Percentiles rank a stretch among this genome's conserved stretches.
Evolutionary conservation across 371 early-diverging fungal species (phyloP).

Genomic region (Nematocida ironsii): DNA sequence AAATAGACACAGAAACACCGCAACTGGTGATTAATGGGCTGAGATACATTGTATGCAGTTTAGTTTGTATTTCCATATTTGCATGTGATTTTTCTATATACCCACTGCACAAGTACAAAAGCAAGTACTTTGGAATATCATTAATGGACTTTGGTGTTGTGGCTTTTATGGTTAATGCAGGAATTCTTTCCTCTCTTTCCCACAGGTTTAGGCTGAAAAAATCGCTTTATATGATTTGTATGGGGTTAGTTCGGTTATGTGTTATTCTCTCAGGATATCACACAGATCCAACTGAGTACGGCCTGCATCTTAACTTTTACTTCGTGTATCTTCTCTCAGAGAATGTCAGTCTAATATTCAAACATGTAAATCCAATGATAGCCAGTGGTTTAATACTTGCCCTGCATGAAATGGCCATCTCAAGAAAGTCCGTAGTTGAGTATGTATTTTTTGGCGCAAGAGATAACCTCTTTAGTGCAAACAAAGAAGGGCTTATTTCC

Average conservation of each 20-base stretch:
- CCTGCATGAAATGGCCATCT: slow-evolving; percentile 34
- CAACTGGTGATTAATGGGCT: slow-evolving; percentile 18
- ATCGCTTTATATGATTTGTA: slow-evolving; percentile 32
- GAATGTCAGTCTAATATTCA: slow-evolving; percentile 33
- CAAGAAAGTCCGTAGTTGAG: neutral
- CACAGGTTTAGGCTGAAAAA: slow-evolving; percentile 29
- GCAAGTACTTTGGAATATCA: slow-evolving; percentile 58
- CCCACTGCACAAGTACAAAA: slow-evolving; percentile 59
- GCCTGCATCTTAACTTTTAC: slow-evolving; percentile 68
- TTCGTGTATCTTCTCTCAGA: slow-evolving; percentile 63
- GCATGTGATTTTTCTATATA: slow-evolving; percentile 65
- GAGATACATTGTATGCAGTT: slow-evolving; percentile 39
- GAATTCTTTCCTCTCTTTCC: slow-evolving; percentile 40
- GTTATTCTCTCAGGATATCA: slow-evolving; percentile 59
- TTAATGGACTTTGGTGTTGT: slow-evolving; percentile 70
- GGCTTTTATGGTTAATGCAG: slow-evolving; percentile 63
- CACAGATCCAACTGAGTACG: slow-evolving; percentile 67
- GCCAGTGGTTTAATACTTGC: slow-evolving; percentile 11
- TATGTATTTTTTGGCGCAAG: slow-evolving; percentile 45
- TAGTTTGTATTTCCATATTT: slow-evolving; percentile 66
- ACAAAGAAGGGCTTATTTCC: slow-evolving; percentile 65
- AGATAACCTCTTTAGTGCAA: slow-evolving; percentile 51
- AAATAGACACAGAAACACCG: slow-evolving; percentile 7
- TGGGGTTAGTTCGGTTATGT: slow-evolving; percentile 64
- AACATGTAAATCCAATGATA: slow-evolving; percentile 9